Evolutionary conservation across 192 early-diverging fungal species (phyloP).

Genomic region (Backusella australiensis): DNA sequence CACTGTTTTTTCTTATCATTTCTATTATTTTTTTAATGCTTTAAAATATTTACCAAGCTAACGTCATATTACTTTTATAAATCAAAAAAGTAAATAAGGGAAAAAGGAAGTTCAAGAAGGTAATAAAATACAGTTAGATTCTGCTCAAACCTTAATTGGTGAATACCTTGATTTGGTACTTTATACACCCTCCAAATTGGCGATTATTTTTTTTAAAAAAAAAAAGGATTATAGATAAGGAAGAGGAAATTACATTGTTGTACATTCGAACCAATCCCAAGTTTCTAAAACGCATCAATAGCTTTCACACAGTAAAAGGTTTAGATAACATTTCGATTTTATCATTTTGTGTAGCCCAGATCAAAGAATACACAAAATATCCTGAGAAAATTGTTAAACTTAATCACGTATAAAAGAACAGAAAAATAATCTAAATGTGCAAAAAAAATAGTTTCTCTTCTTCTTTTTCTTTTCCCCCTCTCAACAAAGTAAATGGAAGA

Average conservation of each 20-base stretch:
- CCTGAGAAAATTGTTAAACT: background rate
- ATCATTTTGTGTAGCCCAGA: background rate
- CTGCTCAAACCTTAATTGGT: background rate
- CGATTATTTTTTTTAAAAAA: no score
- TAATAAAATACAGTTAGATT: background rate
- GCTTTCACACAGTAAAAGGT: background rate
- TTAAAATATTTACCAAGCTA: background rate
- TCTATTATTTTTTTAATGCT: background rate
- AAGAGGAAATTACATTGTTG: background rate
- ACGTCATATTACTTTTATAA: background rate
- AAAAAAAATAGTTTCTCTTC: background rate
- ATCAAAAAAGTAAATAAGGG: no score
- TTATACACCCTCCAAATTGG: background rate
- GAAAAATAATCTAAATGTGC: background rate
- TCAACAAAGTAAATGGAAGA: background rate
- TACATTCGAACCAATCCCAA: background rate
- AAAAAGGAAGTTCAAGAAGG: no score
- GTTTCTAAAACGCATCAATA: background rate
- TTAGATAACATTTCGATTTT: background rate
- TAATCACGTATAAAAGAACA: background rate
- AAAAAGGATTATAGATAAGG: background rate
- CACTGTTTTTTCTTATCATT: background rate
- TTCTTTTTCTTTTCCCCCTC: background rate
- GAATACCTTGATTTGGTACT: background rate
- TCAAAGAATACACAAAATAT: background rate